Evolutionary conservation across 2,329 filamentous ascomycete genomes (phyloP), one percentile per base, ranked within the genome.

Genomic region (Aureobasidium vineae): DNA sequence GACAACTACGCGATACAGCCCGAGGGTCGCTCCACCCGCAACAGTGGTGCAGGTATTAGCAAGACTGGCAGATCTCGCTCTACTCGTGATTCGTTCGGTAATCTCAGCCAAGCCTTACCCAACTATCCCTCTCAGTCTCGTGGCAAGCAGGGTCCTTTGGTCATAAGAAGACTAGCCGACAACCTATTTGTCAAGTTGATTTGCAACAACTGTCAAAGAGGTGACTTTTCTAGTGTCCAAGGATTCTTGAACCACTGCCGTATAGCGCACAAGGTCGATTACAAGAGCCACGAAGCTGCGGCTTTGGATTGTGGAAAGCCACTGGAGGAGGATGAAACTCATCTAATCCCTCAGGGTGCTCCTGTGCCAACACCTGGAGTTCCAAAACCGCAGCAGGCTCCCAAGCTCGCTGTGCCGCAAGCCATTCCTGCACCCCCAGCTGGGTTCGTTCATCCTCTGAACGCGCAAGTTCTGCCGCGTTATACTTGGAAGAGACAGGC

Each of bases 171-270:
- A 72, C 88, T 90, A 64, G 85, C 84, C 23, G 93, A 98, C 78
- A 91, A 91, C 66, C 84, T 91, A 74, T 88, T 89, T 70, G 94
- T 98, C 70, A 96, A 96, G 78, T 84, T 98, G 57, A 89, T 96
- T 69, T 99, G 95, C 81, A 80, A 80, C 49, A 90, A 95, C 76
- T 98, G 95, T 78, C 85, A 92, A 59, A 86, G 94, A 70, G 91
- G 92, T 76, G 91, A 97, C 77, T 98, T 98, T 75, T 93, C 90
- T 66, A 98, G 93, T 79, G 96, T 93, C 0, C 95, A 98, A 77
- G 95, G 95, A n/a, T 98, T 98, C 79, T 95, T 99, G 80, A 99
- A 99, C 75, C 95, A 99, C 76, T 98, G 94, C 76, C 92, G 95
- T 66, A 98, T 99, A 72, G 92, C 93, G 31, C 95, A 99, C 79